Evolutionary conservation across 352 stramenopile species (phyloP).

Genomic region (Globisporangium recalcitrans): DNA sequence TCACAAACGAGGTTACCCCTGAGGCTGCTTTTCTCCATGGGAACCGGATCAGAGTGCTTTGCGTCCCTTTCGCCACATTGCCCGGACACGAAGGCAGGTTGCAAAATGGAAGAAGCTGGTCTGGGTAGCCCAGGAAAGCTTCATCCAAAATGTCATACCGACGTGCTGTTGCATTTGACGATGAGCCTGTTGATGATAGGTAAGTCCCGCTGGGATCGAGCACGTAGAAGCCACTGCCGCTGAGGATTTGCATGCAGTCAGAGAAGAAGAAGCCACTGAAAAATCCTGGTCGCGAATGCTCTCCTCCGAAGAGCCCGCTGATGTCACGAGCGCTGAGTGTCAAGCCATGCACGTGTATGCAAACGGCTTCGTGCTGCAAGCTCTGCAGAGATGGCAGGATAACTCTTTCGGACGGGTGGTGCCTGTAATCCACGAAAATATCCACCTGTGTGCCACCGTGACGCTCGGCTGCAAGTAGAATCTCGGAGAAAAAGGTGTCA

Average conservation of each 20-base stretch:
- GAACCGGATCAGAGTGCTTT: constrained; percentile 67
- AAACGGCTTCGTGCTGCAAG: constrained; percentile 65
- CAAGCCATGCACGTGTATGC: constrained; percentile 61
- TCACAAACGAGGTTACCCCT: constrained; percentile 30
- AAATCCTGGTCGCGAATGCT: constrained; percentile 47
- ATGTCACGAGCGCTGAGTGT: constrained; percentile 48
- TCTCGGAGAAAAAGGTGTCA: constrained; percentile 47
- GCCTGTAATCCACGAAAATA: constrained; percentile 63
- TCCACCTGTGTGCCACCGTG: constrained; percentile 49
- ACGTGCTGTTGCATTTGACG: constrained; percentile 25
- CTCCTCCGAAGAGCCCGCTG: constrained; percentile 42
- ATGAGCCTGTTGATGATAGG: constrained; percentile 16
- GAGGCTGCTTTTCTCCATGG: constrained; percentile 50
- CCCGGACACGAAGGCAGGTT: constrained; percentile 56
- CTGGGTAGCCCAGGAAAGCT: constrained; percentile 64
- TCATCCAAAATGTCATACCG: constrained; percentile 56
- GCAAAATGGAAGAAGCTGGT: constrained; percentile 69
- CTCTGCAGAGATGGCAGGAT: constrained; percentile 67
- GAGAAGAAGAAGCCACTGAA: constrained; percentile 59
- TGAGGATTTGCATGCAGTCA: constrained; percentile 78
- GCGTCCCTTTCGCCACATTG: constrained; percentile 40
- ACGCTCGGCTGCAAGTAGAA: constrained; percentile 51
- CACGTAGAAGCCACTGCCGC: constrained; percentile 67
- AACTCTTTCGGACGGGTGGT: constrained; percentile 57
- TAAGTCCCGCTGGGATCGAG: constrained; percentile 63